Evolutionary conservation across 208 protist species (phyloP), one percentile per base, ranked within the genome.

Genomic region (Wallacemonas sp.): DNA sequence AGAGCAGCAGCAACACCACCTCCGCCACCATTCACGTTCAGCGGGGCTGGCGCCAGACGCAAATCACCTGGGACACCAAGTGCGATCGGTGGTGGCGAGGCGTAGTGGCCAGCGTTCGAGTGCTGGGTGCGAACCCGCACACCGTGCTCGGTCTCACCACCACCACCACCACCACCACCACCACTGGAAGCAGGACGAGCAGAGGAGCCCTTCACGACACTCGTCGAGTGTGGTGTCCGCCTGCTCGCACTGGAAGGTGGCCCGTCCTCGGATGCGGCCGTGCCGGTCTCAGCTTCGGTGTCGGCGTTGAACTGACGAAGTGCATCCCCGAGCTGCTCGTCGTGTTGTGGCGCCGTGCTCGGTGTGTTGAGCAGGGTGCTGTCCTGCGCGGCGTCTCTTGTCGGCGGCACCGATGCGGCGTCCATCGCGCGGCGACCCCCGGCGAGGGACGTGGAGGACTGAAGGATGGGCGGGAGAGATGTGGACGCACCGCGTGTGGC

Each of bases 61-160:
- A 58, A 11, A 39, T 58, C 51, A 31, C 51, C 51, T 3, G 51
- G 51, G 9, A 42, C 51, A 19, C 51, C 51, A 2, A 31, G 51
- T 12, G 51, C 51, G 51, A 58, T 9, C 5, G 51, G 51, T 3
- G 51, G 51, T n/a, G 51, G 51, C 4, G 51, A 58, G 30, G n/a
- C 26, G 51, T 58, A 58, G 51, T 58, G 51, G 11, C 17, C 28
- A 11, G 51, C 24, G 51, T 58, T 58, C 4, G 51, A 15, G 51
- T 58, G 51, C 51, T 58, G 51, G 8, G 51, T 38, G 11, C 28
- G 51, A 26, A 58, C 51, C 8, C 19, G 17, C 15, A 58, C 4
- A 11, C 15, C 8, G 28, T 58, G 51, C n/a, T n/a, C n/a, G n/a
- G n/a, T 15, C n/a, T 24, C 4, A 14, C 24, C n/a, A 21, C 28